Evolutionary conservation across 106 monocot genomes (phyloP), one percentile per base, ranked within the genome.

Genomic region (Allium sativum): DNA sequence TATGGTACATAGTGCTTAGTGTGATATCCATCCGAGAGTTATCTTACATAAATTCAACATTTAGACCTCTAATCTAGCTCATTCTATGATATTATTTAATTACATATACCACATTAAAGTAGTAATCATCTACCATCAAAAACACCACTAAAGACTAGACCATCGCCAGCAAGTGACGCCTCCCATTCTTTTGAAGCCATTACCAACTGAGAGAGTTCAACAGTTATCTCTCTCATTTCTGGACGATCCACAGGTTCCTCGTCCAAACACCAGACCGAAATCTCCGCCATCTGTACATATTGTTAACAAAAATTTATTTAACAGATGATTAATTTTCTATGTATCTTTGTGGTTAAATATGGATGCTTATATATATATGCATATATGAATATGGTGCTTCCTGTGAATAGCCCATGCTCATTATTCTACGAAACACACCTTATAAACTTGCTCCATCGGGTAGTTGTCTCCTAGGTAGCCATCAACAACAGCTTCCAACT

Each of bases 141-240:
- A 50, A 50, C 48, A 50, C 48, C 83, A 53, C 76, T 83, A 65
- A 83, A 83, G n/a, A 78, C 65, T 42, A 71, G 64, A 19, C 65
- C 50, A 52, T 63, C 56, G 12, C 79, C 83, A 6, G 75, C 75
- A 0, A 76, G 60, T 42, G 83, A 76, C 22, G 83, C 72, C 56
- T 83, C 83, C 83, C 83, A 83, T 65, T 79, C 83, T 46, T 70
- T 73, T 14, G 83, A 78, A 7, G 72, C 48, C 55, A 67, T 42
- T 7, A 70, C 48, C 3, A 50, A 6, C 11, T 79, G 65, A 70
- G 83, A 65, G 8, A 83, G 53, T 18, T 21, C 77, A 9, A 70
- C 41, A 9, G 60, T 71, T 16, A 76, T 67, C 56, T 79, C 72
- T 40, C 76, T 79, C 79, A 83, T 83, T 16, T 83, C 83, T 3